Conservation (phyloP, 306 rosid genomes). For the Citrullus amarus region DNA sequence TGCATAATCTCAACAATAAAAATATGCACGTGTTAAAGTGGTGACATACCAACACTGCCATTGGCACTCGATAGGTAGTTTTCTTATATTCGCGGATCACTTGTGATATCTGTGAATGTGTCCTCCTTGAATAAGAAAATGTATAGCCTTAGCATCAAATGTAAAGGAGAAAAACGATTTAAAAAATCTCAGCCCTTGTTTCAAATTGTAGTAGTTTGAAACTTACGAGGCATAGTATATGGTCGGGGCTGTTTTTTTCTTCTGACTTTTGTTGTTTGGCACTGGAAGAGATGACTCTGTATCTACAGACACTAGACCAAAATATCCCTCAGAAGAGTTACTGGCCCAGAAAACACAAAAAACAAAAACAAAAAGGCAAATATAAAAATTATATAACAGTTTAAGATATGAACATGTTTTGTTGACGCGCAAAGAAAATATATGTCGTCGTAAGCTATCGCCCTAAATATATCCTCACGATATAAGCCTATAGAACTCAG, state of each 20-base stretch:
- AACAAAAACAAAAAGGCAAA: neutral
- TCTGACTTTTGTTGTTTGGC: constrained; percentile 33
- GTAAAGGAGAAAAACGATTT: neutral
- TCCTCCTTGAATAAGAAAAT: constrained; percentile 52
- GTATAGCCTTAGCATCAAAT: neutral
- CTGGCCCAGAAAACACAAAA: neutral
- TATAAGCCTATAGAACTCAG: neutral
- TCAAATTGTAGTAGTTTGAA: neutral
- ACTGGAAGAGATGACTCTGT: constrained; percentile 26
- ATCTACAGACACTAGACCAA: constrained; percentile 26
- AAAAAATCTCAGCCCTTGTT: neutral
- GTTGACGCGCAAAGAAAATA: neutral
- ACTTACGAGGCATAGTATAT: constrained; percentile 83
- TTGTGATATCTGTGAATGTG: constrained; percentile 91
- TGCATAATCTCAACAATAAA: neutral
- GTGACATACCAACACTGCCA: constrained; percentile 79
- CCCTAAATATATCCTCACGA: neutral
- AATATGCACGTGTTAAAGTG: neutral
- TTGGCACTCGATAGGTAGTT: constrained; percentile 77
- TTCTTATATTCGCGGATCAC: constrained; percentile 71
- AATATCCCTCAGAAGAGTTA: neutral
- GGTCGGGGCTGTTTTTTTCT: constrained; percentile 52
- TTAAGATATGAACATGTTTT: neutral
- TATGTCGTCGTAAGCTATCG: neutral
- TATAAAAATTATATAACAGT: neutral